These are phyloP conservation scores for Lasiodiplodia theobromae DNA, from an alignment of 2,329 filamentous ascomycete species.

Conservation along the genomic window DNA sequence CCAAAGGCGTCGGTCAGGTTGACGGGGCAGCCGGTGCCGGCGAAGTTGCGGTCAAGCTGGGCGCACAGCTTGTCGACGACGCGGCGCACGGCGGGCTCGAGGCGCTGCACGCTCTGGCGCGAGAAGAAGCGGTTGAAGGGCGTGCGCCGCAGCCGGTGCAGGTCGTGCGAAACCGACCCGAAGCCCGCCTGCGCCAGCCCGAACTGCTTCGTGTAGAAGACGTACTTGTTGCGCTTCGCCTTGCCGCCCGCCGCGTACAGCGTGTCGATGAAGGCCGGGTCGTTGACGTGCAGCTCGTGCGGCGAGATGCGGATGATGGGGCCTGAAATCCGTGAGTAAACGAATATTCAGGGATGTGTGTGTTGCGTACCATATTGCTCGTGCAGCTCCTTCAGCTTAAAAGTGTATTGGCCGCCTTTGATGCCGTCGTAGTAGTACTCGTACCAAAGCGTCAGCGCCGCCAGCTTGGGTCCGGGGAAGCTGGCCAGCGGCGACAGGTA, in stretches of 20 bases:
- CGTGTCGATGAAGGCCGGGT: constrained; percentile 48
- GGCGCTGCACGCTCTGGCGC: constrained; percentile 24
- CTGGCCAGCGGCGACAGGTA: constrained; percentile 39
- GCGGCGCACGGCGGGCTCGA: constrained; percentile 31
- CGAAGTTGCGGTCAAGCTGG: constrained; percentile 29
- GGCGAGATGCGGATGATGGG: constrained; percentile 54
- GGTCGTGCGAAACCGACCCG: constrained; percentile 26
- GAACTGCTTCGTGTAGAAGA: constrained; percentile 29
- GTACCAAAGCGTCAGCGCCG: constrained; percentile 44
- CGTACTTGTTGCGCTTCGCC: constrained; percentile 33
- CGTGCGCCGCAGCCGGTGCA: constrained; percentile 36
- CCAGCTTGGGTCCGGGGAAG: constrained; percentile 45
- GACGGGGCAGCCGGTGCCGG: constrained; percentile 31
- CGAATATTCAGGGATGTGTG: background rate
- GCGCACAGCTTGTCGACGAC: constrained; percentile 29
- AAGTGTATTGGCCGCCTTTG: constrained; percentile 41
- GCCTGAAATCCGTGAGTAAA: constrained; percentile 34
- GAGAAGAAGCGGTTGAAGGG: constrained; percentile 33
- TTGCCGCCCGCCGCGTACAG: constrained; percentile 36
- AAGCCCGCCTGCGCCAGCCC: constrained; percentile 26
- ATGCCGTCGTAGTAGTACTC: constrained; percentile 49
- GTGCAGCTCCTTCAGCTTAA: constrained; percentile 47
- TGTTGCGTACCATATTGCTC: constrained; percentile 41
- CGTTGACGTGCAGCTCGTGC: constrained; percentile 52
- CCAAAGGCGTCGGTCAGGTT: constrained; percentile 32